Conservation (phyloP, 331 rosid genomes). For the Spiraea crenata region DNA sequence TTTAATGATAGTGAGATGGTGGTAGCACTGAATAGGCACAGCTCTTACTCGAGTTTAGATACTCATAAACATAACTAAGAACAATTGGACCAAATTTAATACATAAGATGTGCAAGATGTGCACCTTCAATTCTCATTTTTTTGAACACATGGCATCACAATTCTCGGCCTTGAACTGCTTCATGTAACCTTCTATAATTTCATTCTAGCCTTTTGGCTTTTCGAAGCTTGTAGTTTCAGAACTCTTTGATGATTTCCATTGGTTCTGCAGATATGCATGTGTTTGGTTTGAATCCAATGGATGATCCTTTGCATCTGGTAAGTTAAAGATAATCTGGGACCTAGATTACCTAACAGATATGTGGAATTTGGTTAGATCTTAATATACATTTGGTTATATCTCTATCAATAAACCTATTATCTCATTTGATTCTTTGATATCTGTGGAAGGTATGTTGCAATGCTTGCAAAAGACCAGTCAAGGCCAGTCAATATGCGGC, state of each 20-base stretch:
- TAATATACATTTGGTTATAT: conserved; percentile 10
- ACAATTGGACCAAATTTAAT: not conserved
- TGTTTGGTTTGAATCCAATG: conserved; percentile 92
- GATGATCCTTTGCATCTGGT: conserved; percentile 84
- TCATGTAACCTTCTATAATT: conserved; percentile 12
- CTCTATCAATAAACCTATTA: conserved; percentile 20
- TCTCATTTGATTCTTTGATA: conserved; percentile 37
- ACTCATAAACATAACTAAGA: not conserved
- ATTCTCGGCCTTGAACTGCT: not conserved
- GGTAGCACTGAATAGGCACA: not conserved
- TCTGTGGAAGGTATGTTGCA: conserved; percentile 79
- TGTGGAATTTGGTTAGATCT: conserved; percentile 11
- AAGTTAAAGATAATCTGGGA: conserved; percentile 5
- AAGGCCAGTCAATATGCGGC: conserved; percentile 76
- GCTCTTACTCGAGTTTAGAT: not conserved
- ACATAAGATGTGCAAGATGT: not conserved
- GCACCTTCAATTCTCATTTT: not conserved
- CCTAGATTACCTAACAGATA: not conserved
- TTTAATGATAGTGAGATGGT: conserved; percentile 3
- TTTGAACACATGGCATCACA: not conserved
- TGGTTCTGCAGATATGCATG: conserved; percentile 77
- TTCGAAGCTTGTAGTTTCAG: conserved; percentile 16
- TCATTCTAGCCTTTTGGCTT: conserved; percentile 1
- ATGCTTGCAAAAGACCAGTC: conserved; percentile 87
- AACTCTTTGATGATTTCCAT: conserved; percentile 25